Percentiles rank a stretch among this genome's conserved stretches.
Conservation (phyloP, 352 stramenopile genomes). For the Globisporangium takayamanum region DNA sequence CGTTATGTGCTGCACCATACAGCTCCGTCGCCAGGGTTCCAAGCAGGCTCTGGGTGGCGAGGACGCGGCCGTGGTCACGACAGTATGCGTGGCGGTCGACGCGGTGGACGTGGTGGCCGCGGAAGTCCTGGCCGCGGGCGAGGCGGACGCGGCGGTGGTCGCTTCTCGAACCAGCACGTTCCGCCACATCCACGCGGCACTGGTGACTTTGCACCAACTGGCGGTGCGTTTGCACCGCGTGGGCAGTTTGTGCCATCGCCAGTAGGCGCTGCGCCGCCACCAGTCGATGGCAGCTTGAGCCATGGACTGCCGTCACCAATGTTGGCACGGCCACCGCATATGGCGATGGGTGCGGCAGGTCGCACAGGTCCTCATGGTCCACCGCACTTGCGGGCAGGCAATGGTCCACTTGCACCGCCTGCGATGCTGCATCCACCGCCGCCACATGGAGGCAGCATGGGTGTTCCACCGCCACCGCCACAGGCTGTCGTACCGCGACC, state of each 20-base stretch:
- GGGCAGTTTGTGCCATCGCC: neutral
- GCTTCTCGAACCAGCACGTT: neutral
- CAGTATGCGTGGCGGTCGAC: slow-evolving; percentile 13
- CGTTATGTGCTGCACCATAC: neutral
- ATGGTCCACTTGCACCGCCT: no score
- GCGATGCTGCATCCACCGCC: neutral
- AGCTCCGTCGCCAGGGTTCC: slow-evolving; percentile 9
- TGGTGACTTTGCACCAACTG: slow-evolving; percentile 1
- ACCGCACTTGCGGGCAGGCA: no score
- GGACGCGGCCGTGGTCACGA: slow-evolving; percentile 32
- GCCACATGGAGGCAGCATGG: neutral
- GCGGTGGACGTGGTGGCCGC: slow-evolving; percentile 26
- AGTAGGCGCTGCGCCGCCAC: neutral
- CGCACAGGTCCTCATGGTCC: no score
- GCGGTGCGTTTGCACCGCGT: neutral
- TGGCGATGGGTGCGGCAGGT: no score
- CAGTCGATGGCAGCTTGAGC: neutral
- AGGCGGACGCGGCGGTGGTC: slow-evolving; percentile 1
- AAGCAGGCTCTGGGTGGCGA: slow-evolving; percentile 22
- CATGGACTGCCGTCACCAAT: no score
- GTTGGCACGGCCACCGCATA: no score
- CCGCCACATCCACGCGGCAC: neutral
- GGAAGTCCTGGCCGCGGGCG: slow-evolving; percentile 23
- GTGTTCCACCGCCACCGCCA: neutral
- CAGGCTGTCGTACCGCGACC: slow-evolving; percentile 1